These are phyloP conservation scores for Pythium dissotocum DNA, from an alignment of 352 stramenopile species.

Conservation along the genomic window DNA sequence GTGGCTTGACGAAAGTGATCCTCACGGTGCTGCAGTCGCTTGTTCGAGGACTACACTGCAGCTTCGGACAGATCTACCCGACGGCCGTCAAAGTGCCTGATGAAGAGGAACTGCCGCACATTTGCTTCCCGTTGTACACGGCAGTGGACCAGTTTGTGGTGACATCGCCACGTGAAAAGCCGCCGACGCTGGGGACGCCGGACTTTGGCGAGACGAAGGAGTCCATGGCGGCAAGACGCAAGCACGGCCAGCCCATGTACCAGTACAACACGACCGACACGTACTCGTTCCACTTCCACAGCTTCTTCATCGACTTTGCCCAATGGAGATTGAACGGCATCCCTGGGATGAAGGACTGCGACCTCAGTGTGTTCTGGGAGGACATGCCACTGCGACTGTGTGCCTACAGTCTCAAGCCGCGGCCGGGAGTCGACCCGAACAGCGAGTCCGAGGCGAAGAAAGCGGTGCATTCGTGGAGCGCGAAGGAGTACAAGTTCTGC, in stretches of 20 bases:
- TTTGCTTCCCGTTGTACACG: conserved; percentile 66
- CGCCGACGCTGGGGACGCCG: conserved; percentile 40
- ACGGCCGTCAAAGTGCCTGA: conserved; percentile 20
- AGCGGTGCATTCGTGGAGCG: conserved; percentile 29
- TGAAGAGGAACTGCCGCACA: conserved; percentile 63
- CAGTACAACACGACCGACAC: conserved; percentile 61
- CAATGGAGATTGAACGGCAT: conserved; percentile 56
- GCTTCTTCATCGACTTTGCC: conserved; percentile 68
- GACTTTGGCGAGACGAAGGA: conserved; percentile 60
- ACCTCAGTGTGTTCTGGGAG: conserved; percentile 53
- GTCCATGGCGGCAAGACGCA: conserved; percentile 32
- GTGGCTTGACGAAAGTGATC: conserved; percentile 50
- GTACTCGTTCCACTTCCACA: conserved; percentile 78
- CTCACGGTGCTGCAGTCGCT: conserved; percentile 55
- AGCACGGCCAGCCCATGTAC: conserved; percentile 39
- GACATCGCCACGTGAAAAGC: conserved; percentile 35
- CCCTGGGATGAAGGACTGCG: conserved; percentile 46
- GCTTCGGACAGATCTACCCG: conserved; percentile 43
- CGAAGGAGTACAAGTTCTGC: conserved; percentile 63
- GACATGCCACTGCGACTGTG: conserved; percentile 64
- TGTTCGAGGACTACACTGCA: conserved; percentile 54
- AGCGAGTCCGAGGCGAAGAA: conserved; percentile 33
- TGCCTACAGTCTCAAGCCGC: conserved; percentile 47
- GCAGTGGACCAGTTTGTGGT: conserved; percentile 68
- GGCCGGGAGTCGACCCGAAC: conserved; percentile 21